Base-by-base conservation (phyloP, 208 protist genomes). In the Trypanosoma theileri region DNA sequence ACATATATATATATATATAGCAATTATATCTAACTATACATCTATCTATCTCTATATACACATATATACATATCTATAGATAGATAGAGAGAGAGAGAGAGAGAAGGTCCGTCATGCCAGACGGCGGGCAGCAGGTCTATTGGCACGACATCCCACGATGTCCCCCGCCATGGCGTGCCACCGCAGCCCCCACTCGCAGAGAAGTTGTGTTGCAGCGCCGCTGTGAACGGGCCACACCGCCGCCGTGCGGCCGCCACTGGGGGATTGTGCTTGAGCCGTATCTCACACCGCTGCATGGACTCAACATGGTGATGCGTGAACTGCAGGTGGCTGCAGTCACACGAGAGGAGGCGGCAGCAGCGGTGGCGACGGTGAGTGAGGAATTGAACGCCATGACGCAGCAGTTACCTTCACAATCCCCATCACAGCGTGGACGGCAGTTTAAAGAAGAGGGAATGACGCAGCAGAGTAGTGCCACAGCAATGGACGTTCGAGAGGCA, bases 251-350 rank as follows among this genome's bases (percentile, higher is more conserved):
- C 40, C 41, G 77, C 4, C 59, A 77, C 56, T 77, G 50, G 42
- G 71, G 76, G 26, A 71, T 85, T 48, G 80, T 89, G 4, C 56
- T 77, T 8, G 86, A 92, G 54, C 86, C 76, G 3, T 40, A 82
- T 69, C 73, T 88, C 41, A 82, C 82, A 1, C 81, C 83, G 42
- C 76, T 92, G 19, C 65, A 46, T 21, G 79, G 75, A 9, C 40
- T 92, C 17, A 89, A 92, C 53, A 75, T 84, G 45, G 60, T 88
- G 51, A 82, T 92, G 71, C 31, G 52, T 3, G 72, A 88, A 46
- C 64, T 92, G 19, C 21, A 60, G 11, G 70, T 74, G 58, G 66
- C 22, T 0, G 28, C 53, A 21, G 68, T 89, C 10, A 64, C 73
- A 1, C 0, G 16, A 1, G 66, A 24, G 19, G 82, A 89, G 62